Conservation (phyloP, 2,329 filamentous ascomycete genomes). For the Bipolaris victoriae region DNA sequence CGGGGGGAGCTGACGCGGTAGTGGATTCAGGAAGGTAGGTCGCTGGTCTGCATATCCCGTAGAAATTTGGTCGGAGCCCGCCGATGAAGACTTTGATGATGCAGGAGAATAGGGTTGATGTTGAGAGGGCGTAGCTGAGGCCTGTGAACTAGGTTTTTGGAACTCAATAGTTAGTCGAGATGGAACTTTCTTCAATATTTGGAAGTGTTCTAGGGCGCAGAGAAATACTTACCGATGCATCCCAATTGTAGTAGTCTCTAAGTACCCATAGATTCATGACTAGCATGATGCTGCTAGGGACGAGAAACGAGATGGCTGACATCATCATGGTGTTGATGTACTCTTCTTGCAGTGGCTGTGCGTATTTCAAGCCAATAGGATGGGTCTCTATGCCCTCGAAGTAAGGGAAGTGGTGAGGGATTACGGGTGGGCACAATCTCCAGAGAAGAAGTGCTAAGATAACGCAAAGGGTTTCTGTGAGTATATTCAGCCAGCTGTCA, state of each 20-base stretch:
- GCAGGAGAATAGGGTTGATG: slow-evolving; percentile 35
- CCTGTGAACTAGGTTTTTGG: slow-evolving; percentile 31
- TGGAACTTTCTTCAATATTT: neutral
- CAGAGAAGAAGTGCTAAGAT: slow-evolving; percentile 55
- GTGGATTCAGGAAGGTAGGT: slow-evolving; percentile 3
- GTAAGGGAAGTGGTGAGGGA: slow-evolving; percentile 64
- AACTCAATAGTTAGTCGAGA: neutral
- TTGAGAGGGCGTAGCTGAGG: slow-evolving; percentile 39
- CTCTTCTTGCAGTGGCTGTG: slow-evolving; percentile 71
- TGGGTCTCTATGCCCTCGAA: slow-evolving; percentile 20
- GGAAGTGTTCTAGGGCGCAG: neutral
- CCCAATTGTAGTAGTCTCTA: slow-evolving; percentile 54
- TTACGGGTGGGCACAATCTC: slow-evolving; percentile 57
- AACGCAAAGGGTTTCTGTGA: slow-evolving; percentile 68
- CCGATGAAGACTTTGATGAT: slow-evolving; percentile 44
- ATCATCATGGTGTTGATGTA: slow-evolving; percentile 71
- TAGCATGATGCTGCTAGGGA: slow-evolving; percentile 68
- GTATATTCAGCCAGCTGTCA: slow-evolving; percentile 61
- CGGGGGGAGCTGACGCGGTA: too few relatives aligned
- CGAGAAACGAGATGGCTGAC: slow-evolving; percentile 65
- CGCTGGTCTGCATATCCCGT: slow-evolving; percentile 29
- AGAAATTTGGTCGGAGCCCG: slow-evolving; percentile 45
- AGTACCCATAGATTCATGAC: slow-evolving; percentile 66
- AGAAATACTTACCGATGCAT: slow-evolving; percentile 61
- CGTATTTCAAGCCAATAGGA: slow-evolving; percentile 59